Evolutionary conservation across 140 eudicot genomes (phyloP), one percentile per base, ranked within the genome.

Genomic region (Eryngium alpinum): DNA sequence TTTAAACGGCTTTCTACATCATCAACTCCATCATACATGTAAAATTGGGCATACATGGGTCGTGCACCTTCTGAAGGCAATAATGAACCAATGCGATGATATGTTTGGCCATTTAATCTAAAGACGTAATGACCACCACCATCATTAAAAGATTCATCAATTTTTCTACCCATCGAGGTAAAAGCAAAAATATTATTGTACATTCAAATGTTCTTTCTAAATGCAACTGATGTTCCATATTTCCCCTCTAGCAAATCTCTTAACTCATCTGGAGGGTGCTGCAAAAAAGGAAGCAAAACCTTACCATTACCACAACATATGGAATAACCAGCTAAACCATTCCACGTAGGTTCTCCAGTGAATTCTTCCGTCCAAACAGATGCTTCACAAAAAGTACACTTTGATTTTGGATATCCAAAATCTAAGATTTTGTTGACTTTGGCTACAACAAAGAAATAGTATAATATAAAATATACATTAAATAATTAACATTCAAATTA

Each of bases 181-280:
- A 83, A 86, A 0, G 84, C 72, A 43, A 83, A 83, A 65, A 86
- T 67, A 9, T 67, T 18, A 44, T 86, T 86, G 21, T 83, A 80
- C 11, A 62, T 9, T 9, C 72, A 13, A 21, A 77, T 79, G 21
- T 51, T 65, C 25, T 83, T 49, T 0, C 51, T 33, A 27, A 72
- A 82, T 19, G 1, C 17, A 3, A 28, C 0, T 10, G 43, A 32
- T 18, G 1, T 27, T 32, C 33, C 11, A 18, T 25, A 29, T 2
- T 9, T 14, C 1, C 24, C 24, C 13, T 6, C 14, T 31, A 72
- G 29, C 0, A 73, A 24, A 5, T 21, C 69, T 1, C 21, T 18
- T 0, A 84, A 46, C 4, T 27, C 34, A 7, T 10, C 9, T 19
- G 84, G 84, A 7, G 87, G 51, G 0, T 80, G 59, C 6, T 9